Percentiles rank a stretch among this genome's conserved stretches.
Evolutionary conservation across 208 protist species (phyloP).

Genomic region (Jaenimonas drosophilae): DNA sequence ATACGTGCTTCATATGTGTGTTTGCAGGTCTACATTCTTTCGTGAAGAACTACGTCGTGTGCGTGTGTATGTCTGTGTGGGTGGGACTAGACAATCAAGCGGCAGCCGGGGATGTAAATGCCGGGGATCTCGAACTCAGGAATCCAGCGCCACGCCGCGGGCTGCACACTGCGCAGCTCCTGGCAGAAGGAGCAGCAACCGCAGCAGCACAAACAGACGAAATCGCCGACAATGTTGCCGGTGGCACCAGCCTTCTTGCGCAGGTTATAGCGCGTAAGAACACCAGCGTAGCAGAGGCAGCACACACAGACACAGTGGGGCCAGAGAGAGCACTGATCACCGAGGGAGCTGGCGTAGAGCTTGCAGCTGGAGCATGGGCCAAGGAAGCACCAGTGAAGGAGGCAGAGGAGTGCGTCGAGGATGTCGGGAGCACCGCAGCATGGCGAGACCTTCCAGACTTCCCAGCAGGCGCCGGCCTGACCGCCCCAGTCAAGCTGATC

Average conservation of each 20-base stretch:
- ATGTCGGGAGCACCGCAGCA: conserved; percentile 61
- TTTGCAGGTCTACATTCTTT: background rate
- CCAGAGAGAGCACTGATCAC: conserved; percentile 49
- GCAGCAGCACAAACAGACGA: conserved; percentile 54
- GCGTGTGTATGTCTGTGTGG: too few species aligned
- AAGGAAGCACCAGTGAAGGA: conserved; percentile 39
- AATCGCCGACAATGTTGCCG: conserved; percentile 77
- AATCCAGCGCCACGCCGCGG: conserved; percentile 44
- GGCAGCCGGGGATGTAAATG: conserved; percentile 33
- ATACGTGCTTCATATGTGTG: too few species aligned
- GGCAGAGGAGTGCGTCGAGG: conserved; percentile 26
- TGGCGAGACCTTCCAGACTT: conserved; percentile 56
- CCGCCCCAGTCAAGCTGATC: conserved; percentile 62
- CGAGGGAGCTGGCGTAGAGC: conserved; percentile 59
- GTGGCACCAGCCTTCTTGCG: conserved; percentile 56
- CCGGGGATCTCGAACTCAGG: conserved; percentile 29
- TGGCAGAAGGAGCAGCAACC: conserved; percentile 61
- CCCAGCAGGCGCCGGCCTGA: conserved; percentile 53
- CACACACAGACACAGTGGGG: conserved; percentile 50
- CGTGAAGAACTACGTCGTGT: too few species aligned
- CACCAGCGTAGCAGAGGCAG: conserved; percentile 30
- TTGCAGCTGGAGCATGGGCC: conserved; percentile 45
- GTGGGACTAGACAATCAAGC: conserved; percentile 18
- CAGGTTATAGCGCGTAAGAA: conserved; percentile 81
- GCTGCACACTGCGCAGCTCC: conserved; percentile 53